A percentile compares a stretch with the other conserved stretches of the same genome.
These are phyloP conservation scores for Trypanosoma avium DNA, from an alignment of 208 protist genomes.

Conservation along the genomic window DNA sequence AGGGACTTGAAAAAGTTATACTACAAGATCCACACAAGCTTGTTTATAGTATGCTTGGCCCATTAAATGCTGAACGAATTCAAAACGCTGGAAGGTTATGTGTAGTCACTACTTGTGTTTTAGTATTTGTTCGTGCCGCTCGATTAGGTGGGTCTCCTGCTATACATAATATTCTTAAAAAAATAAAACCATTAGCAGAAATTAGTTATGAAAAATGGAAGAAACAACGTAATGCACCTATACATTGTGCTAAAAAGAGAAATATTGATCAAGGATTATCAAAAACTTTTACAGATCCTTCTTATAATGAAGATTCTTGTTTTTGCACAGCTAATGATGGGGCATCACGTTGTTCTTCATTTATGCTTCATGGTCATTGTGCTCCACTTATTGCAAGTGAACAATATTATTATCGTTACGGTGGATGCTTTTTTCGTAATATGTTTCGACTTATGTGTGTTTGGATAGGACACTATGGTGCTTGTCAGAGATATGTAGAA, in stretches of 20 bases:
- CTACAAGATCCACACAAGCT: slow-evolving; percentile 70
- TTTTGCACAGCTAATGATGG: slow-evolving; percentile 22
- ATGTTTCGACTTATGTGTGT: slow-evolving; percentile 83
- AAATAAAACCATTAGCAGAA: slow-evolving; percentile 36
- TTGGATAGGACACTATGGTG: slow-evolving; percentile 82
- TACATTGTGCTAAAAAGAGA: too few species aligned
- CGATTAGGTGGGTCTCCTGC: slow-evolving; percentile 25
- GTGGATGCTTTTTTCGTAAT: slow-evolving; percentile 80
- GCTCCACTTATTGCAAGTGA: slow-evolving; percentile 41
- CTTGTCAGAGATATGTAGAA: slow-evolving; percentile 75
- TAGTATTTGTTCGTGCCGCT: slow-evolving; percentile 67
- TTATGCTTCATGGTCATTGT: slow-evolving; percentile 54
- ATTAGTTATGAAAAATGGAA: slow-evolving; percentile 42
- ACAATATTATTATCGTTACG: slow-evolving; percentile 58
- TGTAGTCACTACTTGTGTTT: slow-evolving; percentile 68
- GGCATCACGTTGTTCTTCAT: slow-evolving; percentile 23
- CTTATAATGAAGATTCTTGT: slow-evolving; percentile 4
- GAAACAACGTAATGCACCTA: background rate
- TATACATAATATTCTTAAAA: slow-evolving; percentile 27
- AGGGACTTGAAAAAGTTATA: slow-evolving; percentile 36
- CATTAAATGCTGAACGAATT: slow-evolving; percentile 67
- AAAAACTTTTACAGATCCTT: background rate
- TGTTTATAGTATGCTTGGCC: slow-evolving; percentile 57
- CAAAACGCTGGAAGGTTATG: slow-evolving; percentile 61
- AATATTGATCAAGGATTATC: too few species aligned